Evolutionary conservation across 345 rosid species (phyloP).

Genomic region (Eucalyptus caleyi): DNA sequence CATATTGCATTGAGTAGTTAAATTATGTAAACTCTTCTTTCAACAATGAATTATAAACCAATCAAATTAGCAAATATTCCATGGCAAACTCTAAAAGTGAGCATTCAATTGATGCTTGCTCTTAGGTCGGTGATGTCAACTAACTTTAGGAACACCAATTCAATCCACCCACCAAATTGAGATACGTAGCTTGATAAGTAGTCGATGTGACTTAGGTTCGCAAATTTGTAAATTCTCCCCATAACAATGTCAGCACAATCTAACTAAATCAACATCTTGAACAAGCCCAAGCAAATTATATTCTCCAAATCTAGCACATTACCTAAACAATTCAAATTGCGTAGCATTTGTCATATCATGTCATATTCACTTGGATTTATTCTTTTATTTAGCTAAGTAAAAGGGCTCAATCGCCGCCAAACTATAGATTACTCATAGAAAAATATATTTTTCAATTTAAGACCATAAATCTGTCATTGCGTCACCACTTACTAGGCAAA

Average conservation of each 20-base stretch:
- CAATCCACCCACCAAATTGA: not conserved
- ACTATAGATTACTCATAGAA: not conserved
- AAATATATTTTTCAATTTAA: not conserved
- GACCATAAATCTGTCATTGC: fast-evolving
- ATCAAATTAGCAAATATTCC: not conserved
- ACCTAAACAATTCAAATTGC: not conserved
- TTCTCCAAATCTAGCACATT: not conserved
- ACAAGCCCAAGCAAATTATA: not conserved
- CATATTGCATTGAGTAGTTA: not conserved
- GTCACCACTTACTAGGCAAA: not conserved
- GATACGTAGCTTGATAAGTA: not conserved
- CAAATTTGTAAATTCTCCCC: not conserved
- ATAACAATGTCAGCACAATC: not conserved
- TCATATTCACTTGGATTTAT: not conserved
- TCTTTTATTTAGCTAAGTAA: not conserved
- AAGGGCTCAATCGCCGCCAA: not conserved
- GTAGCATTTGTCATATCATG: not conserved
- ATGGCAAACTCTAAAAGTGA: not conserved
- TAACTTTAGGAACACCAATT: not conserved
- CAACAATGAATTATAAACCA: not conserved
- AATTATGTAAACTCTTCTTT: not conserved
- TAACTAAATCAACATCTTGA: not conserved
- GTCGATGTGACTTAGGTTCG: not conserved
- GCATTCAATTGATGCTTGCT: not conserved
- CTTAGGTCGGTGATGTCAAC: not conserved